A percentile compares a stretch with the other conserved stretches of the same genome.
Conservation (phyloP, 1,284 basidiomycete species). For the Puccinia triticina region DNA sequence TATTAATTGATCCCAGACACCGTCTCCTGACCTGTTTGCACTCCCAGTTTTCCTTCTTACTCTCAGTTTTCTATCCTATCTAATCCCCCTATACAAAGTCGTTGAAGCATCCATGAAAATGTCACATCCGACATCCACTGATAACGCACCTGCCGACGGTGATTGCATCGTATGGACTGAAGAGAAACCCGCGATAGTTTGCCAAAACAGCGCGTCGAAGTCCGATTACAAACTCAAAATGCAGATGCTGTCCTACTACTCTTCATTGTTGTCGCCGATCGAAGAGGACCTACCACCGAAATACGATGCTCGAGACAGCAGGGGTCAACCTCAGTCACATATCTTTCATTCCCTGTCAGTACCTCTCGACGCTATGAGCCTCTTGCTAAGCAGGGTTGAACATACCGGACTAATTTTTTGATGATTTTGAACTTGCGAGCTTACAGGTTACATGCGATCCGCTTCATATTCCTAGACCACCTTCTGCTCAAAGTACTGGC, state of each 20-base stretch:
- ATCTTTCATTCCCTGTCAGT: constrained; percentile 2
- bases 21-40: background rate
- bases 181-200: background rate
- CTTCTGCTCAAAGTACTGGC: constrained; percentile 4
- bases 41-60: too few relatives aligned
- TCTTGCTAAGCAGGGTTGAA: too few relatives aligned
- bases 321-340: background rate
- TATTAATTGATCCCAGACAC: background rate
- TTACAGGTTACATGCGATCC: background rate
- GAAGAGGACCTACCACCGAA: constrained; percentile 18
- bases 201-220: background rate
- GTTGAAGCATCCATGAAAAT: background rate
- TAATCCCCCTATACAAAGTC: background rate
- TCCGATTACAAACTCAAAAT: background rate
- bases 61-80: background rate
- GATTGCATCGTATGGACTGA: constrained; percentile 14
- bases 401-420: background rate
- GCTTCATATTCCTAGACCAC: background rate
- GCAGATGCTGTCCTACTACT: background rate
- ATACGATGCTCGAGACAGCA: constrained; percentile 1
- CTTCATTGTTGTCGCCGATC: background rate
- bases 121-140: background rate
- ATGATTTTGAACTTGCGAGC: background rate
- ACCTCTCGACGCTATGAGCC: background rate
- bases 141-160: background rate